phyloP scores from a whole-genome alignment of 768 basidiomycete genomes.

The Suillus subluteus region DNA sequence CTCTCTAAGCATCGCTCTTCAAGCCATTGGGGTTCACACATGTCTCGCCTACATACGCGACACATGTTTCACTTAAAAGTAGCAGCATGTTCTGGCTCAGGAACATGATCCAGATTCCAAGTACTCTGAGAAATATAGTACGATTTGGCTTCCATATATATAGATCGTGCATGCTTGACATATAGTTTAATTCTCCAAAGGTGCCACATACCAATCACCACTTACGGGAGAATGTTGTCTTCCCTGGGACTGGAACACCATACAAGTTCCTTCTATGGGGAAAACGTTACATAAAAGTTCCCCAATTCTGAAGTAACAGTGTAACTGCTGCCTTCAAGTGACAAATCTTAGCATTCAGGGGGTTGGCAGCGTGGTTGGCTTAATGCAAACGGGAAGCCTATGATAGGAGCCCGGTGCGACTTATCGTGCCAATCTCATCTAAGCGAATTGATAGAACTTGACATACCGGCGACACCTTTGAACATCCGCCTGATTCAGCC shows the following conservation, averaged over 20 bases:
- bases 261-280: not conserved
- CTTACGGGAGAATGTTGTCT: not conserved
- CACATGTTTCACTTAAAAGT: not conserved
- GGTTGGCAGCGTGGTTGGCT: not conserved
- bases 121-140: not conserved
- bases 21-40: conserved; percentile 3
- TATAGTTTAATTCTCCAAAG: not conserved
- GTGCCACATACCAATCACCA: not conserved
- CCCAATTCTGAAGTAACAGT: not conserved
- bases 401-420: not conserved
- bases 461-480: conserved; percentile 13
- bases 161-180: not conserved
- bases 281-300: conserved; percentile 5
- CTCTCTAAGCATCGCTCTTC: no score
- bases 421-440: conserved; percentile 32
- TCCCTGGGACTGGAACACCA: not conserved
- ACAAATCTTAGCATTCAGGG: not conserved
- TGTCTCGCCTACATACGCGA: not conserved
- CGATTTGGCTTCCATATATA: not conserved
- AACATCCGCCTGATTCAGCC: conserved; percentile 14
- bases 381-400: not conserved
- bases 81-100: conserved; percentile 1
- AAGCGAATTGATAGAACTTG: conserved; percentile 32
- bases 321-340: no score
- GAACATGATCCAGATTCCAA: not conserved